A percentile compares a stretch with the other conserved stretches of the same genome.
phyloP scores from a whole-genome alignment of 2,329 filamentous ascomycete species.

The Fusarium equiseti region DNA sequence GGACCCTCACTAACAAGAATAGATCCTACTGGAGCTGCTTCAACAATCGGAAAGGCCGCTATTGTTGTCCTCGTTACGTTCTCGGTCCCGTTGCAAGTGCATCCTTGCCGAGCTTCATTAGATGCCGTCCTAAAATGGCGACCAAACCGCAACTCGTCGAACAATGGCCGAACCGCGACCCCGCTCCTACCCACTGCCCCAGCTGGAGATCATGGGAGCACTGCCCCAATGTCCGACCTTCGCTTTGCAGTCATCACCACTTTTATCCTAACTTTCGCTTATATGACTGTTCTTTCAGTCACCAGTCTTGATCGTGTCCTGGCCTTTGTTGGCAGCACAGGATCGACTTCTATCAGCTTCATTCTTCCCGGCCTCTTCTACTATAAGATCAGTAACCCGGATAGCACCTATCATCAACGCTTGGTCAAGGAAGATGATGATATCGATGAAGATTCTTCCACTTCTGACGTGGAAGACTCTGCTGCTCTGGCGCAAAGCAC shows the following conservation, averaged over 20 bases:
- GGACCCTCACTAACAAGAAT: conserved; percentile 37
- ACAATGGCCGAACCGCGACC: conserved; percentile 55
- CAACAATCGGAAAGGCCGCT: conserved; percentile 92
- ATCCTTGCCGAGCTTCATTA: conserved; percentile 94
- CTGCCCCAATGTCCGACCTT: conserved; percentile 80
- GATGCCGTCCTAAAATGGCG: conserved; percentile 96
- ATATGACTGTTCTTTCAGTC: conserved; percentile 90
- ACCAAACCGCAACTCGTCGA: conserved; percentile 64
- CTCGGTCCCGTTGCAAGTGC: conserved; percentile 93
- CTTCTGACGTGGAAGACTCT: conserved; percentile 64
- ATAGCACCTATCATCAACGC: conserved; percentile 86
- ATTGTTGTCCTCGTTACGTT: conserved; percentile 98
- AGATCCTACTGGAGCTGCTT: conserved; percentile 69
- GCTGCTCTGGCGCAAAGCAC: conserved; percentile 60
- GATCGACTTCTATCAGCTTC: conserved; percentile 95
- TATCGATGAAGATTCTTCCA: conserved; percentile 66
- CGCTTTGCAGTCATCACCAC: conserved; percentile 93
- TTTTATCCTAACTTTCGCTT: conserved; percentile 83
- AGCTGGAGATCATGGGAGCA: conserved; percentile 64
- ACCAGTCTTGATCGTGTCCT: conserved; percentile 90
- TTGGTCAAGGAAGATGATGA: conserved; percentile 93
- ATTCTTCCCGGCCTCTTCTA: conserved; percentile 97
- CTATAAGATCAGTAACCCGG: conserved; percentile 95
- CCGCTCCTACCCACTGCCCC: conserved; percentile 56
- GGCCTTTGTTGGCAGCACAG: conserved; percentile 94